A percentile compares a stretch with the other conserved stretches of the same genome.
Conservation (phyloP, 1,139 yeast genomes). For the Blastobotrys ciferrii region DNA sequence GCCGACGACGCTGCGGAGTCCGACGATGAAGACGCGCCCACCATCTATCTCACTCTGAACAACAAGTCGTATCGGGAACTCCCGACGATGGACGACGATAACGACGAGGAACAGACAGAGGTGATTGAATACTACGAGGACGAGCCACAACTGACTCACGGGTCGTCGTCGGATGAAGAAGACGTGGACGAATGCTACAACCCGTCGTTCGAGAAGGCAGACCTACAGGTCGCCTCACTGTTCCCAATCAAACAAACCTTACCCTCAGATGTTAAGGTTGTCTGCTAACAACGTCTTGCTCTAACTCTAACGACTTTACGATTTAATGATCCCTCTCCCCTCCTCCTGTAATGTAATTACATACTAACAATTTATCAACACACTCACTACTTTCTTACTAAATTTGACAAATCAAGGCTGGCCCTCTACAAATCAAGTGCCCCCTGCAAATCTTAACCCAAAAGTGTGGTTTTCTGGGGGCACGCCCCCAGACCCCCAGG, state of each 20-base stretch:
- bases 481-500: too few relatives aligned
- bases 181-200: slow-evolving; percentile 1
- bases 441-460: not conserved
- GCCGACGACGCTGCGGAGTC: too few relatives aligned
- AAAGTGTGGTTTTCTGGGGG: too few relatives aligned
- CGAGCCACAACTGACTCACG: slow-evolving; percentile 9
- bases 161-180: not conserved
- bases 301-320: not conserved
- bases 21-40: not conserved
- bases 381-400: not conserved
- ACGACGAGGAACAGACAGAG: slow-evolving; percentile 9
- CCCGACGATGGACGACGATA: slow-evolving; percentile 29
- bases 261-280: slow-evolving; percentile 22
- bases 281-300: not conserved
- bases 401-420: too few relatives aligned
- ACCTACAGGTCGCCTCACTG: not conserved
- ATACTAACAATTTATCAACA: not conserved
- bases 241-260: slow-evolving; percentile 20
- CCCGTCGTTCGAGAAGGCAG: not conserved
- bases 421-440: not conserved
- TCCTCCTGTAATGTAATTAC: not conserved
- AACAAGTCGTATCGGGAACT: slow-evolving; percentile 18
- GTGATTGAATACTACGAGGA: not conserved
- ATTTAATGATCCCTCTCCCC: not conserved
- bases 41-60: not conserved